Evolutionary conservation across 1,284 basidiomycete species (phyloP).

Genomic region (Cutaneotrichosporon cavernicola): DNA sequence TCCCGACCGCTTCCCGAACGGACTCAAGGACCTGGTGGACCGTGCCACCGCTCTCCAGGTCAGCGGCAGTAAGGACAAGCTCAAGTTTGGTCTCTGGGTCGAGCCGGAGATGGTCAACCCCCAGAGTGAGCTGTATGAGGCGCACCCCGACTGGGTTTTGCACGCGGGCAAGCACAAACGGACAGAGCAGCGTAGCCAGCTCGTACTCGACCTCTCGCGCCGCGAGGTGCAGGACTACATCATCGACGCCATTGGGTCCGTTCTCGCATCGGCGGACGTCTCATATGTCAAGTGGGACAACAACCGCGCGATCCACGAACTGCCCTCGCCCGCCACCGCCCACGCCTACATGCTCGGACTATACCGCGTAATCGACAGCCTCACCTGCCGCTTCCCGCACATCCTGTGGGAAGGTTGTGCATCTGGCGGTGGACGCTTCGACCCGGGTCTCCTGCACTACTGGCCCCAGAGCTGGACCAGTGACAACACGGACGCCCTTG

Average conservation of each 20-base stretch:
- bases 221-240: conserved; percentile 39
- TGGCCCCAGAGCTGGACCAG: conserved; percentile 40
- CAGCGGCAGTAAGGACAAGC: neutral
- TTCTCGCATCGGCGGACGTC: conserved; percentile 33
- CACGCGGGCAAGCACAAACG: conserved; percentile 24
- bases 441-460: conserved; percentile 38
- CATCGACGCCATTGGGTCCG: conserved; percentile 25
- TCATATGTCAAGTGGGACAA: conserved; percentile 46
- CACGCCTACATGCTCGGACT: conserved; percentile 41
- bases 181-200: conserved; percentile 36
- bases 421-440: conserved; percentile 41
- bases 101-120: conserved; percentile 48
- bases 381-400: conserved; percentile 35
- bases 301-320: conserved; percentile 43
- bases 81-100: conserved; percentile 43
- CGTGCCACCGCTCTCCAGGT: conserved; percentile 3
- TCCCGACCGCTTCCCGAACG: conserved; percentile 33
- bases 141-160: conserved; percentile 41
- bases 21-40: conserved; percentile 29
- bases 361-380: conserved; percentile 34
- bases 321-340: conserved; percentile 27
- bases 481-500: conserved; percentile 41
- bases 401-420: conserved; percentile 44
- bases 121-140: conserved; percentile 34
- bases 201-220: conserved; percentile 37